Evolutionary conservation across 2,329 filamentous ascomycete species (phyloP), one percentile per base, ranked within the genome.

Genomic region (Penicillium sp.): DNA sequence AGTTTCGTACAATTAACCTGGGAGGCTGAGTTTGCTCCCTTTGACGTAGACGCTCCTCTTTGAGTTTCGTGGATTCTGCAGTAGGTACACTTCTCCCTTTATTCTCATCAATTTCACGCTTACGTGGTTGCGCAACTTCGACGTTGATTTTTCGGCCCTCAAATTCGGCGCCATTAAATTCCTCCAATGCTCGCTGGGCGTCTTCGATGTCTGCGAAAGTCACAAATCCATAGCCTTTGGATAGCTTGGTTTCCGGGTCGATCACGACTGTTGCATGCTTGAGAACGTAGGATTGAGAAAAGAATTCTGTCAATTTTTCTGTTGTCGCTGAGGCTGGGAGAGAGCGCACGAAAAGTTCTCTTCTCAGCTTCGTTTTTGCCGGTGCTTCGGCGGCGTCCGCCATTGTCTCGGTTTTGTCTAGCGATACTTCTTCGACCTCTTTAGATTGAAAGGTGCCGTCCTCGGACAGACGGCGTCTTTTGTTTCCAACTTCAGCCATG

Each of bases 121-220:
- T 85, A 72, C 95, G 84, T 3, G 89, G 85, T 73, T 97, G 89
- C 35, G 94, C 94, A 68, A 96, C 80, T 64, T 99, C 94, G 54
- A 97, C 83, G 58, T 86, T 86, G 66, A 99, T 86, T 62, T 88
- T 90, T 65, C 88, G 86, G 20, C 92, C 93, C 50, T 91, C 84
- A 64, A 96, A 83, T 24, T 84, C 77, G 47, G 88, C 81, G 60
- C 90, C 89, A 72, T 96, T 85, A 68, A 97, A 83, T 70, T 95
- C 88, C 57, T 87, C 83, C 68, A 89, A 83, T 18, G 94, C 95
- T 61, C 87, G 83, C 62, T 86, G 79, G 12, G 93, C 92, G 77
- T 99, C 94, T 63, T 97, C 92, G 28, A 89, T 83, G 69, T 99
- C 94, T 65, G 92, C 90, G 67, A 99, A 94, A 2, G 94, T 97